Evolutionary conservation across 192 early-diverging fungal genomes (phyloP).

Genomic region (Podila epicladia): DNA sequence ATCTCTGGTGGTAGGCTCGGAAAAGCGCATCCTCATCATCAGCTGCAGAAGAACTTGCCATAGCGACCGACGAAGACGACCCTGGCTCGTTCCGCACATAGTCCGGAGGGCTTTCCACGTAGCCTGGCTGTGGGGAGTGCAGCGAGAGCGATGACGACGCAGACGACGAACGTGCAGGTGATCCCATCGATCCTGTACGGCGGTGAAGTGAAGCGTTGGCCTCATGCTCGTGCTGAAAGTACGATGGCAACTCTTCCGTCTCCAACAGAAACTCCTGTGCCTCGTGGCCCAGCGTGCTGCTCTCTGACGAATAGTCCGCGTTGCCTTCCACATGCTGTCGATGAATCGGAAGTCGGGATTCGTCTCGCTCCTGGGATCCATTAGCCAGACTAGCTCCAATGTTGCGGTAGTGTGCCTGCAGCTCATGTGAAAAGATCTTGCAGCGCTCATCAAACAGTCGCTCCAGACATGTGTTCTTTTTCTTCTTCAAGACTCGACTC

Average conservation of each 20-base stretch:
- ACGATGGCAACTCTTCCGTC: conserved; percentile 37
- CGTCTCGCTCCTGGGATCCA: conserved; percentile 4
- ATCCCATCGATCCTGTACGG: conserved; percentile 28
- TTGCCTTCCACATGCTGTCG: conserved; percentile 35
- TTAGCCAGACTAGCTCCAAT: conserved; percentile 25
- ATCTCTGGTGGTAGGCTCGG: conserved; percentile 32
- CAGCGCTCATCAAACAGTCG: conserved; percentile 45
- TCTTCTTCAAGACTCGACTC: conserved; percentile 28
- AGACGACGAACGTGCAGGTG: conserved; percentile 38
- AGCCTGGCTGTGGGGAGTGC: conserved; percentile 11
- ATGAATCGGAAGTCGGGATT: conserved; percentile 2
- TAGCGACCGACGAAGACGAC: neutral
- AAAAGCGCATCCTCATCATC: conserved; percentile 45
- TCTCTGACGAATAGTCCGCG: conserved; percentile 21
- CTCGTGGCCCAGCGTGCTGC: conserved; percentile 5
- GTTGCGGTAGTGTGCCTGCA: conserved; percentile 44
- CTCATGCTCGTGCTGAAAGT: conserved; percentile 40
- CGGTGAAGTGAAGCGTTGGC: conserved; percentile 19
- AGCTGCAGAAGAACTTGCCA: neutral
- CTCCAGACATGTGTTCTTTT: conserved; percentile 28
- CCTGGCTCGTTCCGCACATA: conserved; percentile 24
- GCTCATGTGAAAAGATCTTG: conserved; percentile 34
- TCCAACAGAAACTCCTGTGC: conserved; percentile 33
- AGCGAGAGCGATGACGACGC: conserved; percentile 42
- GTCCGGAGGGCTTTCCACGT: conserved; percentile 37